Conservation (phyloP, 805 yeast species). For the Pichia phayaonensis region DNA sequence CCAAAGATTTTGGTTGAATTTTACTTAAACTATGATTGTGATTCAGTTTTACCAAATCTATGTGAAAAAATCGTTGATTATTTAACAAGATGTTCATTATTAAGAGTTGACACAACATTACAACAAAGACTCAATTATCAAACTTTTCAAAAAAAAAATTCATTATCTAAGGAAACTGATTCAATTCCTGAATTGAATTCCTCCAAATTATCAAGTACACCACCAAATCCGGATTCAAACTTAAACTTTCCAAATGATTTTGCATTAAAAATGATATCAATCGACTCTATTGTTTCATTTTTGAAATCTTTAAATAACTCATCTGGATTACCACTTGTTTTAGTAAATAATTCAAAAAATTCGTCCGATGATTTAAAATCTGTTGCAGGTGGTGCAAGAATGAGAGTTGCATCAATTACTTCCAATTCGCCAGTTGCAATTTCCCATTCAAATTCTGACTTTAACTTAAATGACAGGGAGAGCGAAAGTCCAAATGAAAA, state of each 20-base stretch:
- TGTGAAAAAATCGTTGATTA: conserved; percentile 79
- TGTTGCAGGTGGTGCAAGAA: background rate
- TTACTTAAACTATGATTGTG: conserved; percentile 94
- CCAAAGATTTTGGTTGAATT: conserved; percentile 89
- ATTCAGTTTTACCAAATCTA: conserved; percentile 67
- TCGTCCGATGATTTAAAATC: conserved; percentile 8
- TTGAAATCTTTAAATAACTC: conserved; percentile 75
- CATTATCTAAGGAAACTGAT: conserved; percentile 36
- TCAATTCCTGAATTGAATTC: conserved; percentile 71
- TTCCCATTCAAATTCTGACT: conserved; percentile 19
- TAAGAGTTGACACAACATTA: conserved; percentile 64
- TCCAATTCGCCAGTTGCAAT: conserved; percentile 16
- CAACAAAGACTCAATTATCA: conserved; percentile 54
- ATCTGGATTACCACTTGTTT: conserved; percentile 55
- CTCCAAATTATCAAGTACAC: conserved; percentile 46
- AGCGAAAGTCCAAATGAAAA: conserved; percentile 12
- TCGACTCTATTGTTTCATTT: conserved; percentile 74
- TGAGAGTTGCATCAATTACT: conserved; percentile 19
- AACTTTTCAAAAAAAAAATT: conserved; percentile 38
- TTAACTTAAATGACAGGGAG: conserved; percentile 9
- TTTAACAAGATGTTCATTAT: conserved; percentile 61
- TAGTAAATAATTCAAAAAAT: background rate
- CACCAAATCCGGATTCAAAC: conserved; percentile 49
- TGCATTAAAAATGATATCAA: conserved; percentile 73
- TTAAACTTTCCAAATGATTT: conserved; percentile 66